Evolutionary conservation across 352 stramenopile species (phyloP).

Genomic region (Globisporangium lucens): DNA sequence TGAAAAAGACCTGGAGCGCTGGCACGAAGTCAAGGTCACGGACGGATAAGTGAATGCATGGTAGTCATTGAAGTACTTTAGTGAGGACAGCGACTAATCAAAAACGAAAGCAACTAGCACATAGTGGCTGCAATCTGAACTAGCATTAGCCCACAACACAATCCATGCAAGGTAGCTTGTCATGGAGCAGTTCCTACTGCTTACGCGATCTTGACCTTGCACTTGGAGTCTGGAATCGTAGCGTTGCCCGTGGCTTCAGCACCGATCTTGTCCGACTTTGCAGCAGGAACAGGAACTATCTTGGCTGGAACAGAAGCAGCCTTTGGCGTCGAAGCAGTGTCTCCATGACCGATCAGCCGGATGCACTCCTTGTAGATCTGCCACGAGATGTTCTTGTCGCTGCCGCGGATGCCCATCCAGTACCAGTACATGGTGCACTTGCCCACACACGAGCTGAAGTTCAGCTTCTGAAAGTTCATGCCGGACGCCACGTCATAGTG

Average conservation of each 20-base stretch:
- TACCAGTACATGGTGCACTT: neutral
- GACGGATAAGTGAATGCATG: too few relatives aligned
- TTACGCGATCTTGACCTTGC: neutral
- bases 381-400: conserved; percentile 33
- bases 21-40: too few relatives aligned
- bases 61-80: too few relatives aligned
- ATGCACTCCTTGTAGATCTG: conserved; percentile 52
- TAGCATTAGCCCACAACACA: too few relatives aligned
- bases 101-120: neutral
- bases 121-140: neutral
- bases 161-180: too few relatives aligned
- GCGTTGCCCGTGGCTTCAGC: neutral
- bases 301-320: neutral
- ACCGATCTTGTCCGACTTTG: conserved; percentile 1
- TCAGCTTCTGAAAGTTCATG: neutral
- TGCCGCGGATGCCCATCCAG: neutral
- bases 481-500: too few relatives aligned
- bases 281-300: neutral
- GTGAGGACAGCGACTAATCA: neutral
- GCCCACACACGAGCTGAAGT: conserved; percentile 5
- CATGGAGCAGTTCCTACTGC: too few relatives aligned
- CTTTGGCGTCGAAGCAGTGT: neutral
- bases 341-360: conserved; percentile 9
- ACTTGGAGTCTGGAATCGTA: conserved; percentile 1
- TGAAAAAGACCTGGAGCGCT: neutral